A percentile compares a stretch with the other conserved stretches of the same genome.
Evolutionary conservation across 2,329 filamentous ascomycete genomes (phyloP).

Genomic region (Hymenotorrendiella dingleyae): DNA sequence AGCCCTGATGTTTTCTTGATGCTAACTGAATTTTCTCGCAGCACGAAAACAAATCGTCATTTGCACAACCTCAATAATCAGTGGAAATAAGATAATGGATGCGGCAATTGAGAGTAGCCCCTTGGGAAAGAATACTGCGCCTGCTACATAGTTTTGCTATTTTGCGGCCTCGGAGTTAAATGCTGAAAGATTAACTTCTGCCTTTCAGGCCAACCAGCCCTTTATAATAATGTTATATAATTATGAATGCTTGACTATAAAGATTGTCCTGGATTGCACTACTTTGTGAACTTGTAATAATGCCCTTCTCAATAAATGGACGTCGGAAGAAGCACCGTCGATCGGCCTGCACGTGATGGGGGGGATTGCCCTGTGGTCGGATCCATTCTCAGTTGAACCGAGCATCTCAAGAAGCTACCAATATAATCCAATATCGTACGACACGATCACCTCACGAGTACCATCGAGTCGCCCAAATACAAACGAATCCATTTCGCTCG

Average conservation of each 20-base stretch:
- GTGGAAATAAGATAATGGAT: slow-evolving; percentile 83
- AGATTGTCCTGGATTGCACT: no score
- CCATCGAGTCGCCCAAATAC: slow-evolving; percentile 10
- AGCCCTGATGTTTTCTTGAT: slow-evolving; percentile 5
- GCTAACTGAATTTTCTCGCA: slow-evolving; percentile 27
- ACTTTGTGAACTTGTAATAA: no score
- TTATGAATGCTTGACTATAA: no score
- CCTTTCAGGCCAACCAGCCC: no score
- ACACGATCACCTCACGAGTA: slow-evolving; percentile 20
- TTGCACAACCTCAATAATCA: slow-evolving; percentile 87
- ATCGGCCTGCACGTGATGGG: no score
- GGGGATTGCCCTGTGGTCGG: no score
- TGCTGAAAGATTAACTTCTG: no score
- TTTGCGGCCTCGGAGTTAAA: no score
- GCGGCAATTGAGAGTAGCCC: slow-evolving; percentile 64
- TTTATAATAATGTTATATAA: no score
- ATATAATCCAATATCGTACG: slow-evolving; percentile 24
- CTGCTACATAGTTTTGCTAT: slow-evolving; percentile 1
- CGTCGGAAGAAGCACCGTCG: no score
- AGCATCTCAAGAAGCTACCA: slow-evolving; percentile 18
- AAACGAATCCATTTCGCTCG: slow-evolving; percentile 12
- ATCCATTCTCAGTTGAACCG: slow-evolving; percentile 17
- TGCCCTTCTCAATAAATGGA: no score
- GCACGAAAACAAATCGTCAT: slow-evolving; percentile 79
- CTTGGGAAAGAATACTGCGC: slow-evolving; percentile 22